These are phyloP conservation scores for Parachaetomium inaequale DNA, from an alignment of 495 filamentous ascomycete genomes.

Conservation along the genomic window DNA sequence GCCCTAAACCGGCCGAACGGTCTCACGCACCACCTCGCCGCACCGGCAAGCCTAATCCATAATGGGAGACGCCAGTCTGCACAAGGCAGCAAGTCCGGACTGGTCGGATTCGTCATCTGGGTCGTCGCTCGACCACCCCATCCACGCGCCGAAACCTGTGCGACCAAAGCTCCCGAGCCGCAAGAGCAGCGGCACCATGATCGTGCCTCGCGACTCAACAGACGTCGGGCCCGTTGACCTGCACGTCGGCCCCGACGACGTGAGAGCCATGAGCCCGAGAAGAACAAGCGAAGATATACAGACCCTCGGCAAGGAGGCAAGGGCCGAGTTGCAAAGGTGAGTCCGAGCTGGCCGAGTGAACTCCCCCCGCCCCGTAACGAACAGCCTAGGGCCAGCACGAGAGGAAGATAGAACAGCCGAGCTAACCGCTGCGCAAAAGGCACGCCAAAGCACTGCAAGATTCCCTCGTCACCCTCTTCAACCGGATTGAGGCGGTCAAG, in stretches of 20 bases:
- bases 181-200: constrained; percentile 75
- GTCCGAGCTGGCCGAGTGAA: constrained; percentile 48
- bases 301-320: constrained; percentile 74
- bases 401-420: background rate
- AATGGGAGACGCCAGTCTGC: constrained; percentile 28
- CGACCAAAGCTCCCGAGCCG: constrained; percentile 55
- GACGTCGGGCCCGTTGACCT: constrained; percentile 61
- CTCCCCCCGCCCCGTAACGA: constrained; percentile 10
- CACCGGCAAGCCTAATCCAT: constrained; percentile 10
- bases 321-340: constrained; percentile 54
- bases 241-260: constrained; percentile 76
- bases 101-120: constrained; percentile 40
- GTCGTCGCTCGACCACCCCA: constrained; percentile 36
- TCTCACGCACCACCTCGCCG: background rate
- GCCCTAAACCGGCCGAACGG: constrained; percentile 2
- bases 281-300: constrained; percentile 86
- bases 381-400: background rate
- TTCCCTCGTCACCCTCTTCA: constrained; percentile 79
- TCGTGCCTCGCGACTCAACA: constrained; percentile 69
- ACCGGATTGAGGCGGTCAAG: constrained; percentile 90
- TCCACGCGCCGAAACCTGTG: constrained; percentile 46
- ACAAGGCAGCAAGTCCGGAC: constrained; percentile 21
- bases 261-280: constrained; percentile 90
- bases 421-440: constrained; percentile 45
- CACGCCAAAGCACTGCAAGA: constrained; percentile 85